Percentiles rank a stretch among this genome's conserved stretches.
phyloP scores from a whole-genome alignment of 352 stramenopile species.

The Phytophthora hybrid region DNA sequence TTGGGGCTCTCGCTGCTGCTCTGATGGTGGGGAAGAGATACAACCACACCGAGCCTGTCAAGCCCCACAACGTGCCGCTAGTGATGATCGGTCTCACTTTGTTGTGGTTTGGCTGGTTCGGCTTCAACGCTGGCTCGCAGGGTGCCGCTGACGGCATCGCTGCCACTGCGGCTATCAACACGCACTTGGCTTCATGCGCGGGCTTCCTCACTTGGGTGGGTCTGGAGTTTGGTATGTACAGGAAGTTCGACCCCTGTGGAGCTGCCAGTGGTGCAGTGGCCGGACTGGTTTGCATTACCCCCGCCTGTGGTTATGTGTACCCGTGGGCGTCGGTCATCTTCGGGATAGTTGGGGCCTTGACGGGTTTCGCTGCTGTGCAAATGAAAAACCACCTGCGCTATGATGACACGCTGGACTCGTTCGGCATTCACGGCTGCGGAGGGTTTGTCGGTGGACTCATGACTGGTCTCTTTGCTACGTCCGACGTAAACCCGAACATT shows the following conservation, averaged over 20 bases:
- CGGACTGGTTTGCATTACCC: conserved; percentile 75
- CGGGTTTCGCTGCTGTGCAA: conserved; percentile 61
- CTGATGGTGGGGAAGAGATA: conserved; percentile 79
- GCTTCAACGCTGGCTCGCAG: conserved; percentile 83
- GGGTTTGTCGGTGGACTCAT: conserved; percentile 72
- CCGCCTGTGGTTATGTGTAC: conserved; percentile 75
- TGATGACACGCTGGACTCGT: conserved; percentile 86
- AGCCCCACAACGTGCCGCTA: conserved; percentile 86
- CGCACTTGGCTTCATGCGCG: conserved; percentile 64
- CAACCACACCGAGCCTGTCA: conserved; percentile 75
- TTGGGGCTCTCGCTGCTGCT: conserved; percentile 75
- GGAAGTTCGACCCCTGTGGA: conserved; percentile 73
- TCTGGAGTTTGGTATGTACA: conserved; percentile 58
- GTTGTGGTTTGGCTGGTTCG: conserved; percentile 90
- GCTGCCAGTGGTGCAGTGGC: conserved; percentile 69
- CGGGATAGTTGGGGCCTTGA: conserved; percentile 63
- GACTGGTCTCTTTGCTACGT: conserved; percentile 76
- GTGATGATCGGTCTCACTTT: conserved; percentile 83
- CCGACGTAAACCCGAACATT: conserved; percentile 65
- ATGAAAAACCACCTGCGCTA: conserved; percentile 77
- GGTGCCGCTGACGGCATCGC: conserved; percentile 70
- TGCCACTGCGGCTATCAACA: conserved; percentile 77
- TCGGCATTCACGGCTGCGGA: conserved; percentile 75
- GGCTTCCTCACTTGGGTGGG: conserved; percentile 78
- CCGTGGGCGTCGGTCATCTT: conserved; percentile 79